These are phyloP conservation scores for Cardiospermum halicacabum DNA, from an alignment of 345 rosid genomes.

Conservation along the genomic window DNA sequence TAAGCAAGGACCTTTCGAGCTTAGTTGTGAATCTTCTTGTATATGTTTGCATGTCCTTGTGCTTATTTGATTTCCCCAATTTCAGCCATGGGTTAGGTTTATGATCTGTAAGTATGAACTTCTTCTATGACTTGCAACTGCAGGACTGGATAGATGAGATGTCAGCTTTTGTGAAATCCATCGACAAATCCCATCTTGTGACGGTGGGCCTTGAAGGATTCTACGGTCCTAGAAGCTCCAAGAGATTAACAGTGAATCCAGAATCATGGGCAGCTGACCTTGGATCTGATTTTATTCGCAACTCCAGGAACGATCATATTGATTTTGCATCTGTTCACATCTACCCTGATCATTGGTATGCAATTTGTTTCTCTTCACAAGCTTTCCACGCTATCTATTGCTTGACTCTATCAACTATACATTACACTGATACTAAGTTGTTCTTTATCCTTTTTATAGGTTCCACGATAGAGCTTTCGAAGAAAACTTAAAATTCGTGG, in stretches of 20 bases:
- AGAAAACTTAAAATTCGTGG: conserved; percentile 53
- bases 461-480: conserved; percentile 56
- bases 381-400: conserved; percentile 4
- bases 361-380: background rate
- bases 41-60: too few species aligned
- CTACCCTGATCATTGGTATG: conserved; percentile 95
- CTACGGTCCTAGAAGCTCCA: conserved; percentile 81
- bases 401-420: background rate
- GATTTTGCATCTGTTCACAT: conserved; percentile 92
- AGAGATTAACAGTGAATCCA: conserved; percentile 70
- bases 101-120: background rate
- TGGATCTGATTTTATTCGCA: conserved; percentile 85
- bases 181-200: conserved; percentile 79
- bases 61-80: background rate
- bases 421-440: background rate
- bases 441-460: conserved; percentile 45
- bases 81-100: background rate
- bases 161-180: conserved; percentile 74
- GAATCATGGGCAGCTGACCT: conserved; percentile 73
- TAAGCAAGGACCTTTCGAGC: background rate
- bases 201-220: conserved; percentile 96
- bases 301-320: conserved; percentile 48
- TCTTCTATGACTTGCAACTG: conserved; percentile 19
- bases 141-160: conserved; percentile 92
- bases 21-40: too few species aligned